Evolutionary conservation across 78 protist genomes (phyloP), one percentile per base, ranked within the genome.

Genomic region (Isochrysis galbana): DNA sequence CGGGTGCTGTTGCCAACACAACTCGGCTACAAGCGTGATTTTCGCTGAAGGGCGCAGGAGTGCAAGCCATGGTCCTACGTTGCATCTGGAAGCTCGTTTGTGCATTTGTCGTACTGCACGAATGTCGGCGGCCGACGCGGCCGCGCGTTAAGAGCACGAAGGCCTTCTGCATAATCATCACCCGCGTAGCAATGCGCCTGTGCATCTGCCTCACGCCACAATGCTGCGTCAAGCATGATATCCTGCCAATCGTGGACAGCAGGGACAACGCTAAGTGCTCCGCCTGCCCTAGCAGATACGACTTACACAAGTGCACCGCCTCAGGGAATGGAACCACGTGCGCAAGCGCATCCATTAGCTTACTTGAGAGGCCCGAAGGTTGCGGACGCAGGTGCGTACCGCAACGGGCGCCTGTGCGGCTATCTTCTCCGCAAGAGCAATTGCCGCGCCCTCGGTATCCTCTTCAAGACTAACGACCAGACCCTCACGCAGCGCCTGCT

Each of bases 101-200:
- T 19, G 61, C 61, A 51, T 14, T 51, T 14, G 29, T 51, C 61
- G 61, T 51, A 51, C 29, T 14, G 29, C 29, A 14, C 61, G 61
- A 51, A 51, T 7, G 61, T 19, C 29, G 61, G 61, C 61, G 61
- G 61, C 61, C 29, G 29, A 14, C 61, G 61, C 61, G 61, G 74
- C 74, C 34, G 29, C 29, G 34, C 80, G 44, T 17, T 26, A 19
- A 70, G 34, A 2, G 80, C 80, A 3, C 41, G 7, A 2, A 70
- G 41, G 34, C 80, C 80, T 19, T 70, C 80, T 10, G 39, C 39
- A 19, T n/a, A 34, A 5, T 70, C 80, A 11, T 34, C 80, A 17
- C 44, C 10, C 39, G 93, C 90, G 51, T 89, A 95, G 90, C 94
- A 91, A 47, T 87, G 91, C 32, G 95, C 87, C 90, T 95, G 96